Evolutionary conservation across 164 flowering plant species (phyloP).

Genomic region (Sedum album): DNA sequence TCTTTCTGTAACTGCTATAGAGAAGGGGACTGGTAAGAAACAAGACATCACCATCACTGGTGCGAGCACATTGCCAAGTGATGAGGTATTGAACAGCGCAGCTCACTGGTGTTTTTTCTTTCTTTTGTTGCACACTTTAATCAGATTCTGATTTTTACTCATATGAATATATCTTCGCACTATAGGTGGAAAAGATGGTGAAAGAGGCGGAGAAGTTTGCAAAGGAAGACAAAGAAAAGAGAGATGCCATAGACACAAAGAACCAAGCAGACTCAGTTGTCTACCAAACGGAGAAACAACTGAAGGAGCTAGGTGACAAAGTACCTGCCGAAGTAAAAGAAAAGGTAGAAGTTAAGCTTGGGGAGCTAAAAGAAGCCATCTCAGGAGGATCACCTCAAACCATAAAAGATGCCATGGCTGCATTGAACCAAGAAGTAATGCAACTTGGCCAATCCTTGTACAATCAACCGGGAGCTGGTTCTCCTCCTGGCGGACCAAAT

Average conservation of each 20-base stretch:
- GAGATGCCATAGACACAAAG: slow-evolving; percentile 53
- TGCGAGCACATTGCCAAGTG: slow-evolving; percentile 16
- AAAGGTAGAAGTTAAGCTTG: slow-evolving; percentile 41
- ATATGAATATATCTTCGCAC: not conserved
- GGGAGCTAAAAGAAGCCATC: slow-evolving; percentile 42
- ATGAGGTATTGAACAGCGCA: slow-evolving; percentile 6
- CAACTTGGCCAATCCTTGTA: slow-evolving; percentile 50
- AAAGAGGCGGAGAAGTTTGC: slow-evolving; percentile 45
- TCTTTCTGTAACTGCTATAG: slow-evolving; percentile 31
- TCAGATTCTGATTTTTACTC: not conserved
- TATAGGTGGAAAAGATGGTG: slow-evolving; percentile 47
- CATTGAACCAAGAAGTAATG: slow-evolving; percentile 46
- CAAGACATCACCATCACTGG: slow-evolving; percentile 37
- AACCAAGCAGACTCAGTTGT: slow-evolving; percentile 52
- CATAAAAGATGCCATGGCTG: slow-evolving; percentile 45
- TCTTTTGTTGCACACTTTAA: not conserved
- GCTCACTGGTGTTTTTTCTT: not conserved
- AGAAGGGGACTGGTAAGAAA: slow-evolving; percentile 36
- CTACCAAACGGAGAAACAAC: slow-evolving; percentile 51
- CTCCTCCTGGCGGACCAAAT: slow-evolving; percentile 20
- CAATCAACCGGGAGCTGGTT: slow-evolving; percentile 36
- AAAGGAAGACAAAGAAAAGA: slow-evolving; percentile 48
- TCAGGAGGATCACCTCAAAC: slow-evolving; percentile 31
- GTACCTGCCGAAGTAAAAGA: slow-evolving; percentile 39
- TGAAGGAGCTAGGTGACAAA: slow-evolving; percentile 47